These are phyloP conservation scores for Sporothrix luriei DNA, from an alignment of 2,329 filamentous ascomycete genomes.

Conservation along the genomic window DNA sequence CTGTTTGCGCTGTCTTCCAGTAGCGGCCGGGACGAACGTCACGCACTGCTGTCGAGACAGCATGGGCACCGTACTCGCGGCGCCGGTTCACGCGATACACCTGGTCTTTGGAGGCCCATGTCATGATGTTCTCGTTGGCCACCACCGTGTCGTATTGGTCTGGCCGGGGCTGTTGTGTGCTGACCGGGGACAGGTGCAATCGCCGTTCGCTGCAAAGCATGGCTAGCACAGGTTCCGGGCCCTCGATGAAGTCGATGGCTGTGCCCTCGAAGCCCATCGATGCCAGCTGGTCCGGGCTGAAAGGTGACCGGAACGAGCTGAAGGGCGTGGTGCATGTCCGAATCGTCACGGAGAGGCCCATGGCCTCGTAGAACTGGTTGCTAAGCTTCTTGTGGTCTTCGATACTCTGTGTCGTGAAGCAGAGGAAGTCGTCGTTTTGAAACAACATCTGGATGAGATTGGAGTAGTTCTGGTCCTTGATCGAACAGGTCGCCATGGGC, in stretches of 20 bases:
- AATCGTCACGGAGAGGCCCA: slow-evolving; percentile 72
- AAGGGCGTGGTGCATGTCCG: slow-evolving; percentile 62
- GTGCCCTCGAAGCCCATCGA: slow-evolving; percentile 74
- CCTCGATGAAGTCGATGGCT: slow-evolving; percentile 75
- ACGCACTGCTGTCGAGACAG: slow-evolving; percentile 68
- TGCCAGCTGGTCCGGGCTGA: slow-evolving; percentile 59
- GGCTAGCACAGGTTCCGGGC: slow-evolving; percentile 79
- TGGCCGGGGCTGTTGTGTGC: slow-evolving; percentile 63
- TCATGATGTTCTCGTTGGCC: slow-evolving; percentile 58
- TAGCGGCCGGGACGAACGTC: slow-evolving; percentile 62
- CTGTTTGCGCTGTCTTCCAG: slow-evolving; percentile 79
- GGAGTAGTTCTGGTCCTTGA: slow-evolving; percentile 71
- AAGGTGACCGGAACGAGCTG: slow-evolving; percentile 56
- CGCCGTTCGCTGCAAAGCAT: slow-evolving; percentile 79
- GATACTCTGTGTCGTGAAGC: slow-evolving; percentile 74
- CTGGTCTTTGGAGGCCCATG: slow-evolving; percentile 70
- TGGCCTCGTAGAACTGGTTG: slow-evolving; percentile 61
- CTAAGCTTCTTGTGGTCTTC: slow-evolving; percentile 76
- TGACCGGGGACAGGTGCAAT: slow-evolving; percentile 69
- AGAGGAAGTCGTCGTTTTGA: slow-evolving; percentile 57
- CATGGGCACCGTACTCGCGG: slow-evolving; percentile 76
- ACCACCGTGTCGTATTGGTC: slow-evolving; percentile 69
- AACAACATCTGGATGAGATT: slow-evolving; percentile 58
- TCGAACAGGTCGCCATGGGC: slow-evolving; percentile 75
- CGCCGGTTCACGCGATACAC: slow-evolving; percentile 69